Percentiles rank a stretch among this genome's conserved stretches.
These are phyloP conservation scores for Proteromonas lacertae DNA, from an alignment of 352 stramenopile genomes.

Conservation along the genomic window DNA sequence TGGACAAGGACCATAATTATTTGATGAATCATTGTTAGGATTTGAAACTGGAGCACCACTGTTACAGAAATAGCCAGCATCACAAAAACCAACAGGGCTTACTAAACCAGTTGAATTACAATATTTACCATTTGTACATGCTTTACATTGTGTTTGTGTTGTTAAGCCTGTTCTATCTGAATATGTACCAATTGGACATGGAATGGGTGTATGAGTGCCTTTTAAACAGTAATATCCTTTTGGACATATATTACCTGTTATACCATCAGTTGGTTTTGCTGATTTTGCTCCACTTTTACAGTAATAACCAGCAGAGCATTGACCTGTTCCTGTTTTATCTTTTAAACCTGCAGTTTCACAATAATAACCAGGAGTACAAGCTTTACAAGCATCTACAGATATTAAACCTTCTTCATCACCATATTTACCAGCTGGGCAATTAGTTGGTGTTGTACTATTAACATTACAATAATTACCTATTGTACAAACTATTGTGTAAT, in stretches of 20 bases:
- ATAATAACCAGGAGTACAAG: slow-evolving; percentile 26
- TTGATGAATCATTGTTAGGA: slow-evolving; percentile 1
- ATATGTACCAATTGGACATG: slow-evolving; percentile 14
- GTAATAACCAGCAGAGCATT: slow-evolving; percentile 24
- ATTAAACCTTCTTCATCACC: slow-evolving; percentile 1
- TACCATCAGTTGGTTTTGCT: slow-evolving; percentile 11
- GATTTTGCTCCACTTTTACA: slow-evolving; percentile 13
- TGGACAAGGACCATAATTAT: slow-evolving; percentile 2
- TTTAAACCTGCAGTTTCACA: slow-evolving; percentile 9
- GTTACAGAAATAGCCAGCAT: slow-evolving; percentile 10
- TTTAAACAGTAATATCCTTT: slow-evolving; percentile 7
- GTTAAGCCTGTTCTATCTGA: slow-evolving; percentile 10
- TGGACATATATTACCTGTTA: slow-evolving; percentile 7
- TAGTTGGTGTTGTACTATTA: slow-evolving; percentile 5
- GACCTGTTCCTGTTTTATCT: slow-evolving; percentile 17
- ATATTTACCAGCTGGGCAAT: slow-evolving; percentile 8
- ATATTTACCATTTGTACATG: slow-evolving; percentile 8
- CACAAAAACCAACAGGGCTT: slow-evolving; percentile 7
- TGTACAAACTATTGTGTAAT: slow-evolving; percentile 7
- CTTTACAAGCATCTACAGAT: neutral
- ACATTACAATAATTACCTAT: slow-evolving; percentile 10
- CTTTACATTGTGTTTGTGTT: slow-evolving; percentile 3
- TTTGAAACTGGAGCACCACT: slow-evolving; percentile 4
- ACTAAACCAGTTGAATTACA: slow-evolving; percentile 7
- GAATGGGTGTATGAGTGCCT: slow-evolving; percentile 2